Base-by-base conservation (phyloP, 192 early-diverging fungal species). In the Linnemannia elongata region DNA sequence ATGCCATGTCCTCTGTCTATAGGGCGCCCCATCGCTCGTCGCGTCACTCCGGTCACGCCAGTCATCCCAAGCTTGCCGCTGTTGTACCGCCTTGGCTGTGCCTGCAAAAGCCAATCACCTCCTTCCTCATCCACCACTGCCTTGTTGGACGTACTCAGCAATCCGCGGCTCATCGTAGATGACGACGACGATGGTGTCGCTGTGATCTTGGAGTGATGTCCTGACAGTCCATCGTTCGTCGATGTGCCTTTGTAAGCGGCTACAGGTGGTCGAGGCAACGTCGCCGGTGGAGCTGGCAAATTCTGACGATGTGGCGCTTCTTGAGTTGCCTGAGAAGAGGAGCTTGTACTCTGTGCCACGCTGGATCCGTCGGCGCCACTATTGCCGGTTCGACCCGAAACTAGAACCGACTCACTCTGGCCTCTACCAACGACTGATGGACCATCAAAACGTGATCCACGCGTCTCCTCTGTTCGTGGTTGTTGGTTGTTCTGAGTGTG, bases 41-140 rank as follows among this genome's bases (percentile, higher is more conserved):
- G 66, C 6, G 85, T 87, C 39, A 69, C 85, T 20, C 85, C 85
- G 24, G 79, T 74, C 3, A 87, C 79, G 0, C 85, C 85, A 2
- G 79, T 87, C 79, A 81, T 81, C 8, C 85, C 79, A 39, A 85
- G 45, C 72, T 87, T 87, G 47, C 78, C 85, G n/a, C 85, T 81
- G 39, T 87, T 81, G 73, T 87, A 87, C 49, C 85, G 79, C 33
- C 85, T 52, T 13, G 85, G 85, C 41, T 87, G 79, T 3, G 73
- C 60, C 33, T 77, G 79, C n/a, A 87, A 18, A 15, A 72, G 76
- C 78, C 78, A 81, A 39, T 87, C 85, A 6, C 85, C 85, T 3
- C 85, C 85, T 71, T 87, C 85, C 49, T 87, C 85, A 75, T 87
- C 85, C 35, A 81, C 20, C n/a, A 81, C 55, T 30, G 78, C 73